Conservation (phyloP, 179 eudicot genomes). For the Corrigiola litoralis region DNA sequence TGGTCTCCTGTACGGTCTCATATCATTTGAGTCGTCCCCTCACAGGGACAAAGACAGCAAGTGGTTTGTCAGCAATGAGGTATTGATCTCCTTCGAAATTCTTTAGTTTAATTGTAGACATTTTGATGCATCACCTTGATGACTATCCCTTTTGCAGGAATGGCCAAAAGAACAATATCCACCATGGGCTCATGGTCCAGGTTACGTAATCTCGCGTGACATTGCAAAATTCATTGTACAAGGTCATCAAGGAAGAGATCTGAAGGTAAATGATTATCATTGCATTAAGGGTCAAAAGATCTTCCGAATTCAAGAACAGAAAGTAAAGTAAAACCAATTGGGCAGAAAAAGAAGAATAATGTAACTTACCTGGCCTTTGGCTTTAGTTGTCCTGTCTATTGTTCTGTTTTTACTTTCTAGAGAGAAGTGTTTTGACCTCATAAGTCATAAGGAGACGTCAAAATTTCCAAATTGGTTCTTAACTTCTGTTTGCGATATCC, state of each 20-base stretch:
- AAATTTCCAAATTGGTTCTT: no score
- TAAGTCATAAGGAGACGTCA: no score
- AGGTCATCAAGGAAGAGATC: conserved; percentile 61
- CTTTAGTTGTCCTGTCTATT: background rate
- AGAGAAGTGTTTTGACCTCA: background rate
- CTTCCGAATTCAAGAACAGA: no score
- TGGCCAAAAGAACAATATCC: conserved; percentile 78
- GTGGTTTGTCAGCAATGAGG: conserved; percentile 86
- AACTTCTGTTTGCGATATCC: no score
- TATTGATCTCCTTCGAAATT: conserved; percentile 20
- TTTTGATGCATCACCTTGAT: background rate
- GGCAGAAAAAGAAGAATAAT: background rate
- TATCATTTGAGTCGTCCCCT: conserved; percentile 78
- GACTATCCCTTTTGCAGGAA: conserved; percentile 42
- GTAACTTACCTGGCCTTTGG: background rate
- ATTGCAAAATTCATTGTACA: conserved; percentile 73
- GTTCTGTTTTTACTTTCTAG: background rate
- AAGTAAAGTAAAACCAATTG: background rate
- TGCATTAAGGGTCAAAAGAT: no score
- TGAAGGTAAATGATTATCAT: conserved; percentile 43
- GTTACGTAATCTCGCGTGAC: conserved; percentile 79
- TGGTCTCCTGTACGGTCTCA: conserved; percentile 77
- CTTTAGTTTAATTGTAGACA: background rate
- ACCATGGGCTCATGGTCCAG: conserved; percentile 99
- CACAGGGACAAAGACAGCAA: conserved; percentile 80